Evolutionary conservation across 169 alveolate species (phyloP).

Genomic region (Plasmodium malariae): DNA sequence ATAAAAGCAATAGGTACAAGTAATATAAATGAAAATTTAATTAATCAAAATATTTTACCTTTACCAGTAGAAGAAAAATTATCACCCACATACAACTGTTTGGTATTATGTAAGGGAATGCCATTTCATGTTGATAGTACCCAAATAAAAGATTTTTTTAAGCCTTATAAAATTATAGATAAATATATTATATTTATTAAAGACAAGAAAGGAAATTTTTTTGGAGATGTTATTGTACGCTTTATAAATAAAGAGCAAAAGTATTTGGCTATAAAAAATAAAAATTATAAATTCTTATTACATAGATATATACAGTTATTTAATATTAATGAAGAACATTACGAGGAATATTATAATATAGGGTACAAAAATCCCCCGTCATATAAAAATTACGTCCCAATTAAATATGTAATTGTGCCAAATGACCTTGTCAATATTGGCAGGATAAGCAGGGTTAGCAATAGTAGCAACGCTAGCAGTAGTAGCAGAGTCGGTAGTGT

Average conservation of each 20-base stretch:
- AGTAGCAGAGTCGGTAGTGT: background rate
- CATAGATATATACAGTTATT: conserved; percentile 75
- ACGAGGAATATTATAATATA: conserved; percentile 70
- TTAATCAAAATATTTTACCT: conserved; percentile 33
- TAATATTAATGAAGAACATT: conserved; percentile 72
- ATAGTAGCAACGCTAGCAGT: background rate
- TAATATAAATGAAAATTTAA: conserved; percentile 9
- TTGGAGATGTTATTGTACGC: conserved; percentile 73
- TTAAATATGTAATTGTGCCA: conserved; percentile 45
- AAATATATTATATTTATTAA: conserved; percentile 65
- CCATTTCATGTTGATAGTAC: conserved; percentile 57
- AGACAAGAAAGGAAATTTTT: conserved; percentile 75
- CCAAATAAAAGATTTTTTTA: conserved; percentile 46
- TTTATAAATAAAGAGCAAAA: conserved; percentile 68
- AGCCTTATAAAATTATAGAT: conserved; percentile 57
- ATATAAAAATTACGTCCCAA: conserved; percentile 76
- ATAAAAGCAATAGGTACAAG: conserved; percentile 17
- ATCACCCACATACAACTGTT: conserved; percentile 42
- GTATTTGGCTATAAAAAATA: conserved; percentile 61
- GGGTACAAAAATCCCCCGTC: conserved; percentile 77
- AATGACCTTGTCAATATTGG: background rate
- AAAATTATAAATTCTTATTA: conserved; percentile 60
- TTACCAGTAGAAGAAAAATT: conserved; percentile 28
- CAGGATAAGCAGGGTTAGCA: background rate
- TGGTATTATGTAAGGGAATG: conserved; percentile 64